phyloP scores from a whole-genome alignment of 495 filamentous ascomycete genomes.

The Pseudoneurospora amorphoporcata region DNA sequence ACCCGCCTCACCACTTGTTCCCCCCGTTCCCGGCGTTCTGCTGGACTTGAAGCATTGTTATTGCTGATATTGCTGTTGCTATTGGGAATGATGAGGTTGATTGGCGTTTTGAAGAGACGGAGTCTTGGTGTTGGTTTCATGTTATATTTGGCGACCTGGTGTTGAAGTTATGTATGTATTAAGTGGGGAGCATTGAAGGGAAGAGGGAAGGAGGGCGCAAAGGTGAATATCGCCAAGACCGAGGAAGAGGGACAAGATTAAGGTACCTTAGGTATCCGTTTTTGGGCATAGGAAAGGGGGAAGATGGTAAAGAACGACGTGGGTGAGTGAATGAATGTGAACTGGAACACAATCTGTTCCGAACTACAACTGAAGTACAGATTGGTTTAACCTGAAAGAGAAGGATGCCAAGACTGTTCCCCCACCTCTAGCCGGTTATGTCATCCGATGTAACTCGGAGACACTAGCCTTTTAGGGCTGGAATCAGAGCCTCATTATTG shows the following conservation, averaged over 20 bases:
- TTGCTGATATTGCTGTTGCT: neutral
- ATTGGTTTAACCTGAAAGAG: neutral
- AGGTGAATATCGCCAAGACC: too few species aligned
- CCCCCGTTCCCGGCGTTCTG: neutral
- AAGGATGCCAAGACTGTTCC: neutral
- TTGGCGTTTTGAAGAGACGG: neutral
- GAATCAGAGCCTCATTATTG: neutral
- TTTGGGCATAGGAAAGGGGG: neutral
- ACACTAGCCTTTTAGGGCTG: neutral
- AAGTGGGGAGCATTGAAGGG: neutral
- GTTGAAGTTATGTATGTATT: neutral
- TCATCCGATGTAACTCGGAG: neutral
- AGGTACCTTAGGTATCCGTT: neutral
- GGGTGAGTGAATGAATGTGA: neutral
- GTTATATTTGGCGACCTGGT: neutral
- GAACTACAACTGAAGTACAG: neutral
- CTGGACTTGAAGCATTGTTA: too few species aligned
- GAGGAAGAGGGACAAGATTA: too few species aligned
- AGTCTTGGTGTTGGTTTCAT: neutral
- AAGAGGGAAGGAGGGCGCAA: too few species aligned
- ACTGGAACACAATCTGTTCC: neutral
- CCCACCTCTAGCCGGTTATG: neutral
- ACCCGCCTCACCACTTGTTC: too few species aligned
- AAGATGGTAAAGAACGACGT: neutral
- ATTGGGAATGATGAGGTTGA: neutral